Evolutionary conservation across 495 filamentous ascomycete species (phyloP), one percentile per base, ranked within the genome.

Genomic region (Aspergillus coremiiformis): DNA sequence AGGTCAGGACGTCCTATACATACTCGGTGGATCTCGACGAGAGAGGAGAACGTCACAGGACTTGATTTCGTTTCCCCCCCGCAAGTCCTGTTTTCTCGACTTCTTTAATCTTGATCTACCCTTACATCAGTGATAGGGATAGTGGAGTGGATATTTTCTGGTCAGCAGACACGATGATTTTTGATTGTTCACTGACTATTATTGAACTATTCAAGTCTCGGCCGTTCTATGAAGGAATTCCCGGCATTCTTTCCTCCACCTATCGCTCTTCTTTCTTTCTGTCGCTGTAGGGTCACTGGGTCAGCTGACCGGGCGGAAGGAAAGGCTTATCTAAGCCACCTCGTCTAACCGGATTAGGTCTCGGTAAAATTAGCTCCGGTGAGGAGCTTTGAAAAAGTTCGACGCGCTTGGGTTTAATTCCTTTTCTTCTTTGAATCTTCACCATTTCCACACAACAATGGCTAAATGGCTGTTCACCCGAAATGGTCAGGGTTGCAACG

Each of bases 361-460:
- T 59, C 56, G 60, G 56, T 59, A 59, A 59, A 57, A 50, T 55
- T 58, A 56, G 59, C 53, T 52, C 56, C 56, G 52, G 33, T 20
- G 30, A 21, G 11, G 53, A 54, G 53, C 55, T 57, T n/a, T 60
- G 45, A 64, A 64, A 63, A 60, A 56, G 50, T 57, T 57, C 60
- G 54, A 44, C 27, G 26, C 53, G 33, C 27, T 24, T 48, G 44
- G n/a, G n/a, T n/a, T n/a, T n/a, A n/a, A n/a, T 54, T 37, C 39
- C 51, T 32, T 47, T 39, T 42, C 24, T 39, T 32, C 53, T 51
- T 17, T 5, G 32, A 49, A 54, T 46, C 47, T 41, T 42, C 30
- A 51, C 48, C 44, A n/a, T 24, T 46, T 27, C 20, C 54, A 48
- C 39, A 51, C 51, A 55, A 47, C 44, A 53, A 35, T 10, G 26